Conservation (phyloP, 2,329 filamentous ascomycete species). For the Alternaria viburni region DNA sequence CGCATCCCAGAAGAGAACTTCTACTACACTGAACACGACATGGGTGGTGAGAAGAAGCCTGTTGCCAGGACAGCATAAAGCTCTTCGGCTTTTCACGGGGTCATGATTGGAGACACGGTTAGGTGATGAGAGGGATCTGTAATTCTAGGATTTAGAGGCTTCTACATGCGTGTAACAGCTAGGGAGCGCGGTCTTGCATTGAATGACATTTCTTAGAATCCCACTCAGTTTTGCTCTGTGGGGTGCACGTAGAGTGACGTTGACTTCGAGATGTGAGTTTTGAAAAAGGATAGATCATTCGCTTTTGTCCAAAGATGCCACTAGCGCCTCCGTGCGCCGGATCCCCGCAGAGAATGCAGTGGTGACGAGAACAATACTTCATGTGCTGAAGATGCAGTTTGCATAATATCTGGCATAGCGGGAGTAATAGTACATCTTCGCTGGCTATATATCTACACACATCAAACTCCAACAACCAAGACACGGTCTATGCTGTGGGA, state of each 20-base stretch:
- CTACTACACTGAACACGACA: conserved; percentile 65
- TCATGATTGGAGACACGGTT: background rate
- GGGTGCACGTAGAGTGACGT: background rate
- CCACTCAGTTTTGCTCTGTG: background rate
- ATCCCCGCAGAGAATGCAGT: background rate
- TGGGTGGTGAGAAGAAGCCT: conserved; percentile 41
- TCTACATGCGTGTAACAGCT: conserved; percentile 20
- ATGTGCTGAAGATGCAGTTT: background rate
- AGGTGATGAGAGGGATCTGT: conserved; percentile 18
- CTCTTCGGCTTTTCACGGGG: background rate
- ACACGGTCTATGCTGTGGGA: conserved; percentile 7
- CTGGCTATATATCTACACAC: background rate
- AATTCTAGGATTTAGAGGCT: conserved; percentile 34
- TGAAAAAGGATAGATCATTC: background rate
- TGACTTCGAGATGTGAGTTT: background rate
- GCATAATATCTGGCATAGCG: background rate
- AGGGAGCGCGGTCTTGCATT: conserved; percentile 12
- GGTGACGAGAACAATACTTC: background rate
- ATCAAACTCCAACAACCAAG: background rate
- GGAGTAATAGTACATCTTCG: background rate
- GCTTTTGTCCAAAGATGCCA: background rate
- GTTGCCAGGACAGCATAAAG: conserved; percentile 42
- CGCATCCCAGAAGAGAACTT: conserved; percentile 91
- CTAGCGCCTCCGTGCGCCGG: background rate
- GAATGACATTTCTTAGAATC: conserved; percentile 4